Evolutionary conservation across 306 rosid species (phyloP).

Genomic region (Vigna radiata): DNA sequence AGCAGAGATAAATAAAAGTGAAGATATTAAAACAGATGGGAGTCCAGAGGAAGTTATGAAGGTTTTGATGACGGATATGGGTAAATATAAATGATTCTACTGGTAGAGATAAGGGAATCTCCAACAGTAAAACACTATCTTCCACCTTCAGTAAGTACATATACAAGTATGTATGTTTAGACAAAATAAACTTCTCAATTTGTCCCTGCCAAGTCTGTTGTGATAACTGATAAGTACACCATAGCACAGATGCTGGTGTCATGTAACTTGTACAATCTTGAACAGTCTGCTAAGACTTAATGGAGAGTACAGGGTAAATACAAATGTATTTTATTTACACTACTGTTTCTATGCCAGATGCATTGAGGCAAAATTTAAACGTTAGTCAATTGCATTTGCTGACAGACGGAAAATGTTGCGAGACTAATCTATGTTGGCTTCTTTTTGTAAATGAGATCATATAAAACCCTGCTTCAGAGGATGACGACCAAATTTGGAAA

Average conservation of each 20-base stretch:
- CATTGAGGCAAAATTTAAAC: constrained; percentile 28
- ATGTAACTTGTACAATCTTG: constrained; percentile 17
- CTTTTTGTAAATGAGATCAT: constrained; percentile 15
- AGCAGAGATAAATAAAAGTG: not conserved
- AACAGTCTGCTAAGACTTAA: constrained; percentile 8
- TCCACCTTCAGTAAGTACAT: not conserved
- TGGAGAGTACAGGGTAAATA: not conserved
- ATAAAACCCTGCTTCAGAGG: constrained; percentile 34
- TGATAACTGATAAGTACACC: not conserved
- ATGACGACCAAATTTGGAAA: constrained; percentile 16
- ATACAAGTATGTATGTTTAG: not conserved
- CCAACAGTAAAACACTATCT: not conserved
- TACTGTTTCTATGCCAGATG: constrained; percentile 13
- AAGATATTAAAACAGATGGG: too few relatives aligned
- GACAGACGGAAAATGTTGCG: constrained; percentile 13
- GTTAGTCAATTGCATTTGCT: constrained; percentile 1
- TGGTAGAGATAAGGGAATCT: too few relatives aligned
- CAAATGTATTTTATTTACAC: constrained; percentile 10
- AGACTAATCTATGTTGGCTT: constrained; percentile 29
- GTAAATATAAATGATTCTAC: too few relatives aligned
- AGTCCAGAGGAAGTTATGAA: too few relatives aligned
- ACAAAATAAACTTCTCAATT: not conserved
- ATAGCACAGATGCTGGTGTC: constrained; percentile 1
- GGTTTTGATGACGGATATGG: too few relatives aligned
- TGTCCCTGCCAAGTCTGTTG: not conserved